phyloP scores from a whole-genome alignment of 2,329 filamentous ascomycete species.

The Cladosporium colombiae region DNA sequence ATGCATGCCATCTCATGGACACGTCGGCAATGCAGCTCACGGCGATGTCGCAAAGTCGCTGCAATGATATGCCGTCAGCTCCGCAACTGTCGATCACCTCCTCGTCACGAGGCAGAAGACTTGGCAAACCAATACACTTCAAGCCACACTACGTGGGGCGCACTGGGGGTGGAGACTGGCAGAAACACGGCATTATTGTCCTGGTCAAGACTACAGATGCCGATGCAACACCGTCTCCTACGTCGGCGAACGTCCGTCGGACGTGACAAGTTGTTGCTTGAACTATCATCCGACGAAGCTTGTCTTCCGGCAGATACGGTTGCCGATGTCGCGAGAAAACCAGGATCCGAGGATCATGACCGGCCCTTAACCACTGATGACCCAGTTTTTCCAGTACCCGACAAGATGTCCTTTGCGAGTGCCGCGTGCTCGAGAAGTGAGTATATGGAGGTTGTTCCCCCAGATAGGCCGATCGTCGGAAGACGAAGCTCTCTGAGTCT shows the following conservation, averaged over 20 bases:
- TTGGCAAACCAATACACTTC: not conserved
- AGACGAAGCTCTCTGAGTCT: not conserved
- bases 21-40: not conserved
- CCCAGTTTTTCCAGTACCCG: not conserved
- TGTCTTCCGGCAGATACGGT: not conserved
- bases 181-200: not conserved
- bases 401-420: not conserved
- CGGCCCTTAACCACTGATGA: not conserved
- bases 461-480: too few species aligned
- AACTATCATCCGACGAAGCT: not conserved
- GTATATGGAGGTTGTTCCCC: not conserved
- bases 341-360: not conserved
- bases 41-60: conserved; percentile 4
- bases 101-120: not conserved
- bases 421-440: not conserved
- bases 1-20: too few species aligned
- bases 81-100: not conserved
- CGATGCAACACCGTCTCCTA: not conserved
- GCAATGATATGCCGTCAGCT: conserved; percentile 10
- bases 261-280: not conserved
- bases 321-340: not conserved
- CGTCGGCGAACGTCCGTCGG: not conserved
- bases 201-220: not conserved
- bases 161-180: not conserved
- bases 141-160: not conserved